Percentiles rank a stretch among this genome's conserved stretches.
These are phyloP conservation scores for Marasmius fiardii DNA, from an alignment of 1,284 basidiomycete species.

Conservation along the genomic window DNA sequence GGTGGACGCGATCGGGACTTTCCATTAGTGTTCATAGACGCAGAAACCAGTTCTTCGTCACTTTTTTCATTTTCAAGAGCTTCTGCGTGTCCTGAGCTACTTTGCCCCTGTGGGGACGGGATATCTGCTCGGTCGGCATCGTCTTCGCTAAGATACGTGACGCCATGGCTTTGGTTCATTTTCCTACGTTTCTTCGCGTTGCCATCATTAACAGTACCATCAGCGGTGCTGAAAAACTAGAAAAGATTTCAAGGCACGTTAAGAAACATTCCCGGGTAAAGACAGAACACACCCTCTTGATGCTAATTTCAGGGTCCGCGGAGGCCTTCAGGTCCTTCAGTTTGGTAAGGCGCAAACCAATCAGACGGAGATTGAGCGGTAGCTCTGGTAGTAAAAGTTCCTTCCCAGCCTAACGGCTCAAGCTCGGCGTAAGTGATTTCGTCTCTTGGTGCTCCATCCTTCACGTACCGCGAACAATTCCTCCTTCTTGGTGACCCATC, in stretches of 20 bases:
- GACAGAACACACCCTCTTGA: conserved; percentile 55
- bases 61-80: conserved; percentile 53
- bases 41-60: conserved; percentile 26
- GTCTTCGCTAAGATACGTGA: neutral
- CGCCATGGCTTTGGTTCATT: neutral
- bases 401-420: conserved; percentile 78
- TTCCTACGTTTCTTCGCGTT: neutral
- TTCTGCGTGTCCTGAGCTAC: neutral
- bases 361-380: conserved; percentile 73
- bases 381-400: conserved; percentile 80
- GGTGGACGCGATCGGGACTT: conserved; percentile 19
- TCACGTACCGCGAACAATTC: conserved; percentile 70
- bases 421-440: conserved; percentile 2
- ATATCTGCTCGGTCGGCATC: conserved; percentile 13
- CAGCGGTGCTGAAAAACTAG: neutral
- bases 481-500: conserved; percentile 75
- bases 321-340: conserved; percentile 70
- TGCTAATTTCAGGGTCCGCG: conserved; percentile 42
- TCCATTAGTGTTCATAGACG: neutral
- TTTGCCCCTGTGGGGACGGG: neutral
- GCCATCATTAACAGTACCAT: neutral
- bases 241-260: neutral
- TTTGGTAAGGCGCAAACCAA: conserved; percentile 82
- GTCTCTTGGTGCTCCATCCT: neutral
- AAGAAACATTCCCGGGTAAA: neutral